Conservation (phyloP, 768 basidiomycete genomes). For the Udeniomyces megalosporus region DNA sequence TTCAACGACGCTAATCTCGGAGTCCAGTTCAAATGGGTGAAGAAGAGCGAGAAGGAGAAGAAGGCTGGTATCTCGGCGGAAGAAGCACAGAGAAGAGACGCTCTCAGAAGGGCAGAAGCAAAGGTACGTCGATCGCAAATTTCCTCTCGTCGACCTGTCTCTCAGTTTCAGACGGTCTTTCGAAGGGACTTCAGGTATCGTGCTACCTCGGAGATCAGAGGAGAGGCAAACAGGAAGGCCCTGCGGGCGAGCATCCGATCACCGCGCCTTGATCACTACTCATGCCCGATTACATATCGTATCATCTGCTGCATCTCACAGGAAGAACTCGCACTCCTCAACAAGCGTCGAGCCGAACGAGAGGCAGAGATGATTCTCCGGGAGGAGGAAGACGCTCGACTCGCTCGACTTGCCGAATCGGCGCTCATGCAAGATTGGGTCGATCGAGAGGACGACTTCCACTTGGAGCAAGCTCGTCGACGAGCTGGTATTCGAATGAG, state of each 20-base stretch:
- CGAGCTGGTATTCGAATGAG: constrained; percentile 86
- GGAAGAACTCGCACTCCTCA: constrained; percentile 84
- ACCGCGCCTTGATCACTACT: too few species aligned
- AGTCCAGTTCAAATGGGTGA: constrained; percentile 96
- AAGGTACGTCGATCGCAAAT: constrained; percentile 34
- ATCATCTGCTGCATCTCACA: constrained; percentile 8
- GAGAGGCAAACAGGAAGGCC: too few species aligned
- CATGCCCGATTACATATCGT: background rate
- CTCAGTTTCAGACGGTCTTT: too few species aligned
- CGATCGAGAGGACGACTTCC: constrained; percentile 90
- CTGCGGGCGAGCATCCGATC: too few species aligned
- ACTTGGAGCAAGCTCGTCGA: constrained; percentile 78
- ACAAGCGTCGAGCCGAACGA: constrained; percentile 73
- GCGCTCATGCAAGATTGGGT: constrained; percentile 98
- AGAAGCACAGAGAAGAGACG: constrained; percentile 66
- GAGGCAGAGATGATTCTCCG: constrained; percentile 74
- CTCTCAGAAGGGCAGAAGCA: constrained; percentile 66
- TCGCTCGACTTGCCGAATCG: constrained; percentile 79
- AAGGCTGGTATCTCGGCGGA: constrained; percentile 65
- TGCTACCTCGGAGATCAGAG: too few species aligned
- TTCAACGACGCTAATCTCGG: constrained; percentile 95
- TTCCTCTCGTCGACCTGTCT: background rate
- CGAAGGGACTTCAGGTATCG: too few species aligned
- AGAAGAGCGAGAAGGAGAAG: constrained; percentile 90
- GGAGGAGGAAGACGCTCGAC: constrained; percentile 82